Conservation (phyloP, 768 basidiomycete species). For the Mycena polygramma region DNA sequence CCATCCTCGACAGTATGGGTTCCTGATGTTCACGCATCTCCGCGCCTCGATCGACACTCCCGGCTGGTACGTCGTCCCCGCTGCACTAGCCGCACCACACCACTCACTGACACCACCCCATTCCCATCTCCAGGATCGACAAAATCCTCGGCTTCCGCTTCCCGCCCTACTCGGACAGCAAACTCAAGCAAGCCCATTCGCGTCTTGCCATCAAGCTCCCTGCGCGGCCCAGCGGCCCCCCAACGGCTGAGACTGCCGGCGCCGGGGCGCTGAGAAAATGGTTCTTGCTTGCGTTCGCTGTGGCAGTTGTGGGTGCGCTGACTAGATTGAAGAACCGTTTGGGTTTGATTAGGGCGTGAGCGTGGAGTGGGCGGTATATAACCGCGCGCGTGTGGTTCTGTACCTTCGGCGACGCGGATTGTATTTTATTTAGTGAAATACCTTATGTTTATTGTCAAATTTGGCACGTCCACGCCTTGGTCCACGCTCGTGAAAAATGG, state of each 20-base stretch:
- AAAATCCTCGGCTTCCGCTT: slow-evolving; percentile 64
- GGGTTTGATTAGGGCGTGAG: slow-evolving; percentile 1
- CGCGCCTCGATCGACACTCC: slow-evolving; percentile 74
- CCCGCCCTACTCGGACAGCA: slow-evolving; percentile 68
- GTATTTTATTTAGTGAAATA: neutral
- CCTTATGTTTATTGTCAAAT: neutral
- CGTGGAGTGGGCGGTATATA: neutral
- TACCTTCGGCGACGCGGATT: neutral
- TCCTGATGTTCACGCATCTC: slow-evolving; percentile 84
- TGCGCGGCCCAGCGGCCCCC: slow-evolving; percentile 59
- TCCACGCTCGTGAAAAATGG: too few relatives aligned
- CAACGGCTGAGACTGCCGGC: slow-evolving; percentile 36
- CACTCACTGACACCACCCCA: slow-evolving; percentile 49
- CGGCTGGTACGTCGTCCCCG: slow-evolving; percentile 55
- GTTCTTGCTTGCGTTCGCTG: slow-evolving; percentile 61
- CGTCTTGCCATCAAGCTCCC: slow-evolving; percentile 53
- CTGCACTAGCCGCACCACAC: slow-evolving; percentile 35
- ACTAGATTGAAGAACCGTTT: slow-evolving; percentile 45
- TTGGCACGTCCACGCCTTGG: too few relatives aligned
- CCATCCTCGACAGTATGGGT: slow-evolving; percentile 55
- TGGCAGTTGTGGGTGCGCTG: slow-evolving; percentile 59
- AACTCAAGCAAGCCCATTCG: slow-evolving; percentile 46
- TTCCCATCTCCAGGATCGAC: slow-evolving; percentile 57
- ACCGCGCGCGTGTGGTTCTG: too few relatives aligned
- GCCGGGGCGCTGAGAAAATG: slow-evolving; percentile 54